Evolutionary conservation across 2,329 filamentous ascomycete species (phyloP).

Genomic region (Apiospora malaysiana): DNA sequence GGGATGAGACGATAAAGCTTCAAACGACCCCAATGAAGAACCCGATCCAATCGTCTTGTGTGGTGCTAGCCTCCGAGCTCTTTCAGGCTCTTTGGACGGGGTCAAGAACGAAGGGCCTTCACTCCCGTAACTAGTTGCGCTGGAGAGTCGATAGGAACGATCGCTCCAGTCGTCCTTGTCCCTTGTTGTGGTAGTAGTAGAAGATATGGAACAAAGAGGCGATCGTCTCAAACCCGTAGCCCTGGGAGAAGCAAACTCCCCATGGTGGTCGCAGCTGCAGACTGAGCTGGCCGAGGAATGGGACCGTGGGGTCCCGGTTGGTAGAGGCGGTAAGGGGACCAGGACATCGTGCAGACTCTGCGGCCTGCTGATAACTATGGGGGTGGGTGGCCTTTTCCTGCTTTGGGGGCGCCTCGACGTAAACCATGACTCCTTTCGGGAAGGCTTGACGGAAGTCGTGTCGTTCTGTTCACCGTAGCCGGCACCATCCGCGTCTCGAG

Average conservation of each 20-base stretch:
- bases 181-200: slow-evolving; percentile 23
- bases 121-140: slow-evolving; percentile 31
- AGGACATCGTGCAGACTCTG: slow-evolving; percentile 47
- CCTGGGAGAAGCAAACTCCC: slow-evolving; percentile 34
- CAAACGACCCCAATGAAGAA: slow-evolving; percentile 36
- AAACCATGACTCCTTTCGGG: slow-evolving; percentile 32
- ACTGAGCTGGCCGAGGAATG: slow-evolving; percentile 52
- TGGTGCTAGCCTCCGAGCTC: slow-evolving; percentile 12
- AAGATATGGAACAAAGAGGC: slow-evolving; percentile 42
- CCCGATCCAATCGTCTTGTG: slow-evolving; percentile 28
- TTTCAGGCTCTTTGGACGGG: slow-evolving; percentile 33
- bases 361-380: slow-evolving; percentile 45
- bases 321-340: slow-evolving; percentile 44
- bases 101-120: slow-evolving; percentile 33
- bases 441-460: slow-evolving; percentile 21
- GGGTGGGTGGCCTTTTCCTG: slow-evolving; percentile 42
- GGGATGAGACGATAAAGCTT: slow-evolving; percentile 37
- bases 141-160: slow-evolving; percentile 33
- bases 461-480: slow-evolving; percentile 31
- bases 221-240: slow-evolving; percentile 39
- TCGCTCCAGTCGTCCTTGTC: slow-evolving; percentile 34
- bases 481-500: slow-evolving; percentile 32
- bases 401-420: slow-evolving; percentile 36
- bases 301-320: slow-evolving; percentile 42
- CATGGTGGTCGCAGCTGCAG: slow-evolving; percentile 49